Evolutionary conservation across 192 early-diverging fungal species (phyloP).

Genomic region (Thoreauomyces humboldtii): DNA sequence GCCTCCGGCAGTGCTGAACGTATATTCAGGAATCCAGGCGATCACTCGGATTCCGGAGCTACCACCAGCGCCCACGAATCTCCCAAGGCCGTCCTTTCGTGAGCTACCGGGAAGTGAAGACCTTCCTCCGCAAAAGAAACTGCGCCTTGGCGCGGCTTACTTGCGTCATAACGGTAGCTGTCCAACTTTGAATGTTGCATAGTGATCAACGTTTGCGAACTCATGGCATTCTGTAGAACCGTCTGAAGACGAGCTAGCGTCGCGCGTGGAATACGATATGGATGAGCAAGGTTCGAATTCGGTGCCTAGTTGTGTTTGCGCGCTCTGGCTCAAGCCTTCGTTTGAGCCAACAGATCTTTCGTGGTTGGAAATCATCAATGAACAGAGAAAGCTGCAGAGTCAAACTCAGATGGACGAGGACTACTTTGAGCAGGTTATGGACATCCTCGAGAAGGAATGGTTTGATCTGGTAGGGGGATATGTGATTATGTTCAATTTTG

Average conservation of each 20-base stretch:
- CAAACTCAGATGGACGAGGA: conserved; percentile 51
- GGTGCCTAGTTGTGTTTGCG: no score
- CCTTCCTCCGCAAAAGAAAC: neutral
- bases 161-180: no score
- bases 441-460: conserved; percentile 95
- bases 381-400: conserved; percentile 53
- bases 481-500: neutral
- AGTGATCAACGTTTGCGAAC: neutral
- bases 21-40: neutral
- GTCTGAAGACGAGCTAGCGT: conserved; percentile 43
- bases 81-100: conserved; percentile 12
- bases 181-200: no score
- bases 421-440: conserved; percentile 84
- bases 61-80: conserved; percentile 21
- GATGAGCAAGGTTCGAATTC: conserved; percentile 90
- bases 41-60: conserved; percentile 11
- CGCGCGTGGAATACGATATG: conserved; percentile 92
- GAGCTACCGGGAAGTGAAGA: neutral
- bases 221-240: no score
- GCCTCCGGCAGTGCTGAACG: neutral
- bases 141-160: conserved; percentile 10
- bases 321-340: no score
- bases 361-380: conserved; percentile 74
- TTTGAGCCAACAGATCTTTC: conserved; percentile 70
- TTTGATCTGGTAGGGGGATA: conserved; percentile 81